Conservation (phyloP, 1,284 basidiomycete genomes). For the Moesziomyces antarcticus region DNA sequence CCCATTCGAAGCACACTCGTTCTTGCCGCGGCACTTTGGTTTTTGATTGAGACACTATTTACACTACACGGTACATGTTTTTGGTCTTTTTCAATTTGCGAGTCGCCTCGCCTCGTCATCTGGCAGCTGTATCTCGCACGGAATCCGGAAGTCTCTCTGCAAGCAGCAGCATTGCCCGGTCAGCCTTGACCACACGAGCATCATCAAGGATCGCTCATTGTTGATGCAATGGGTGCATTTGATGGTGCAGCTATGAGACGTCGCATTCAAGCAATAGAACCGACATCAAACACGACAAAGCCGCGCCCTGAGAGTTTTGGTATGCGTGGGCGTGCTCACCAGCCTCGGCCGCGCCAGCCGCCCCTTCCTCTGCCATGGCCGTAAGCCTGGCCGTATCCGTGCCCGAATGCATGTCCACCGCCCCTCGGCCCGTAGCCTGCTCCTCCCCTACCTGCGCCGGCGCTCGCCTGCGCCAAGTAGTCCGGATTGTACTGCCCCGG, state of each 20-base stretch:
- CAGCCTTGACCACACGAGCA: conserved; percentile 1
- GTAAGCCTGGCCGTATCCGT: conserved; percentile 4
- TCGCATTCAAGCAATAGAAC: no score
- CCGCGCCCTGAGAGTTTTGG: no score
- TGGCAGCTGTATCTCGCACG: no score
- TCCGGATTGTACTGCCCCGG: conserved; percentile 48
- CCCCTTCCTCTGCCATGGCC: conserved; percentile 16
- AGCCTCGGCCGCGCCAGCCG: conserved; percentile 20
- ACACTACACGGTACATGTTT: no score
- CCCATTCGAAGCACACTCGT: background rate
- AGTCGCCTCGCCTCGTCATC: no score
- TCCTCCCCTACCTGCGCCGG: conserved; percentile 9
- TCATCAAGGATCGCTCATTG: background rate
- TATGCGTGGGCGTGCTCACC: conserved; percentile 6
- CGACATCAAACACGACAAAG: no score
- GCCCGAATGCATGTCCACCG: conserved; percentile 5
- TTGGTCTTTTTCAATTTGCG: conserved; percentile 12
- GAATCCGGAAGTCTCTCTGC: background rate
- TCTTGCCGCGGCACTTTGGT: no score
- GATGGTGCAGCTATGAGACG: no score
- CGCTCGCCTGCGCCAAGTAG: conserved; percentile 25
- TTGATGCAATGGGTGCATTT: background rate
- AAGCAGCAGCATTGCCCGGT: no score
- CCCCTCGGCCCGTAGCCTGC: conserved; percentile 11
- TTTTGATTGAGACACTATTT: conserved; percentile 18